These are phyloP conservation scores for Phytophthora nicotianae DNA, from an alignment of 352 stramenopile genomes.

Conservation along the genomic window DNA sequence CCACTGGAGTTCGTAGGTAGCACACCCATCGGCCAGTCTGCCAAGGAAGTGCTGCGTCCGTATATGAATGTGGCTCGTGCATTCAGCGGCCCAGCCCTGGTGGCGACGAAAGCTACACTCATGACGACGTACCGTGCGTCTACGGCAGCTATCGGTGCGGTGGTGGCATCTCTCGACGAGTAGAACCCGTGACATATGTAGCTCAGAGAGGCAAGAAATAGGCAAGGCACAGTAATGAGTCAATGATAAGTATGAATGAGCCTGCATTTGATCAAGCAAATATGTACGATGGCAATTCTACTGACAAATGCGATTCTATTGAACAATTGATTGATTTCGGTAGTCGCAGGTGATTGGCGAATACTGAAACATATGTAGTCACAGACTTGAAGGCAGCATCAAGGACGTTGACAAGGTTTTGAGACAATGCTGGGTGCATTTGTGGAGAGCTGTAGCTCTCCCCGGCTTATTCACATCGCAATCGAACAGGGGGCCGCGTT, in stretches of 20 bases:
- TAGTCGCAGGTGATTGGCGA: too few species aligned
- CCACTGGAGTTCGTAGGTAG: conserved; percentile 72
- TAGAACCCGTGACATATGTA: conserved; percentile 9
- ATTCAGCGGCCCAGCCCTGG: conserved; percentile 73
- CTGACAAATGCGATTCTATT: too few species aligned
- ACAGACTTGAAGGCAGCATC: conserved; percentile 22
- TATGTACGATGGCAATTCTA: too few species aligned
- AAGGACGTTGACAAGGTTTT: conserved; percentile 21
- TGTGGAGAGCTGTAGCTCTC: neutral
- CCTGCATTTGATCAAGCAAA: too few species aligned
- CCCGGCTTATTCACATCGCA: conserved; percentile 8
- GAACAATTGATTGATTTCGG: too few species aligned
- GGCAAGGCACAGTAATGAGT: neutral
- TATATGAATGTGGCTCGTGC: conserved; percentile 74
- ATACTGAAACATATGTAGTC: conserved; percentile 14
- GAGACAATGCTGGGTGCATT: conserved; percentile 16
- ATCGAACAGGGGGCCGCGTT: neutral
- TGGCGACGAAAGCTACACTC: conserved; percentile 67
- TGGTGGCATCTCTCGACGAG: conserved; percentile 70
- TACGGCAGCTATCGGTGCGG: conserved; percentile 66
- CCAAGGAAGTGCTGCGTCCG: conserved; percentile 55
- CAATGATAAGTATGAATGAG: neutral
- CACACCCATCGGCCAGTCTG: conserved; percentile 68
- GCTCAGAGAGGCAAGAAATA: neutral
- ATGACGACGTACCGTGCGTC: conserved; percentile 77